A percentile compares a stretch with the other conserved stretches of the same genome.
phyloP scores from a whole-genome alignment of 2,329 filamentous ascomycete species.

The Thermomyces lanuginosus region DNA sequence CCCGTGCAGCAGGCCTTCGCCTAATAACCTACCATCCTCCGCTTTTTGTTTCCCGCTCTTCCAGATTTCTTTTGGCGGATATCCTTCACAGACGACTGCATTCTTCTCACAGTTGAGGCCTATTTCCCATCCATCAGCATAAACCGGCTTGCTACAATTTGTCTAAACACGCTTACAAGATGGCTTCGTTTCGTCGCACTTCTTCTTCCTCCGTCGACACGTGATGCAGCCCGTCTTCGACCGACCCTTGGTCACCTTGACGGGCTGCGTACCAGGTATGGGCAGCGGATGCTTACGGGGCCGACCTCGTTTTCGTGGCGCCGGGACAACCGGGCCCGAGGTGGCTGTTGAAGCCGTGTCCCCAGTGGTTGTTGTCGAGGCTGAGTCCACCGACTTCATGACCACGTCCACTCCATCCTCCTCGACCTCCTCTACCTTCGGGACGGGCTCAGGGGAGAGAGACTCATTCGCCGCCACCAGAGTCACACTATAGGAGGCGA shows the following conservation, averaged over 20 bases:
- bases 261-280: conserved; percentile 39
- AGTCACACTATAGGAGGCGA: conserved; percentile 10
- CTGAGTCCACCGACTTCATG: conserved; percentile 15
- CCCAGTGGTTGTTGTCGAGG: conserved; percentile 7
- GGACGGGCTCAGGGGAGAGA: conserved; percentile 20
- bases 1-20: conserved; percentile 1
- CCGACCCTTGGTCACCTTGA: conserved; percentile 60
- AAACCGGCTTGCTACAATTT: conserved; percentile 17
- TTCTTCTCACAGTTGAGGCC: conserved; percentile 78
- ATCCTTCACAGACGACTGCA: conserved; percentile 78
- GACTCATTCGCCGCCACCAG: conserved; percentile 1
- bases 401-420: conserved; percentile 27
- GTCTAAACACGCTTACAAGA: conserved; percentile 14
- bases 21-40: conserved; percentile 38
- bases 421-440: conserved; percentile 39
- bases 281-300: conserved; percentile 65
- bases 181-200: conserved; percentile 35
- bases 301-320: conserved; percentile 52
- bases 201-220: conserved; percentile 45
- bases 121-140: conserved; percentile 16
- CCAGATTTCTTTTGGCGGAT: conserved; percentile 75
- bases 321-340: conserved; percentile 17
- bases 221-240: conserved; percentile 44
- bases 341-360: conserved; percentile 3
- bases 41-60: conserved; percentile 65